phyloP scores from a whole-genome alignment of 768 basidiomycete species.

The Termitomyces sp. region DNA sequence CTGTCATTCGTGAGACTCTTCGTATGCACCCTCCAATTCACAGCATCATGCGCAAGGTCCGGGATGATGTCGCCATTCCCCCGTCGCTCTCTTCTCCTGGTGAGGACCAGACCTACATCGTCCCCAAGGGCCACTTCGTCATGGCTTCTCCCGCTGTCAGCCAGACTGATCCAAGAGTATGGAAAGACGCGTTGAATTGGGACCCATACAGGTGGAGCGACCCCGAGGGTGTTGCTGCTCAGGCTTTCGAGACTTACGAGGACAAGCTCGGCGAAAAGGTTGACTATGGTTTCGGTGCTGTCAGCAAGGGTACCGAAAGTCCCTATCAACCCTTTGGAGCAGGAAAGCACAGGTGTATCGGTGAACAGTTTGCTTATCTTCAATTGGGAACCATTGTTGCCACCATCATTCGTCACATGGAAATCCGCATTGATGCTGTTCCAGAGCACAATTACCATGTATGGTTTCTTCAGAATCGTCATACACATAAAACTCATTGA shows the following conservation, averaged over 20 bases:
- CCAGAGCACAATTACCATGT: constrained; percentile 91
- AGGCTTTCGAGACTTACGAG: constrained; percentile 71
- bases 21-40: constrained; percentile 95
- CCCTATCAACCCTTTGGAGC: constrained; percentile 98
- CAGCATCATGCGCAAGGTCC: constrained; percentile 91
- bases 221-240: constrained; percentile 74
- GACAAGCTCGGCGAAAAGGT: constrained; percentile 84
- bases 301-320: constrained; percentile 94
- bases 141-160: constrained; percentile 86
- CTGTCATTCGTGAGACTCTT: constrained; percentile 90
- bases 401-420: constrained; percentile 73
- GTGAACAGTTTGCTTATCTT: constrained; percentile 93
- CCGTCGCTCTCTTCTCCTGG: constrained; percentile 75
- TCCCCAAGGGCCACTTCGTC: constrained; percentile 88
- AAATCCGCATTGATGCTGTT: constrained; percentile 69
- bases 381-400: constrained; percentile 85
- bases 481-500: neutral
- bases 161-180: constrained; percentile 82
- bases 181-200: constrained; percentile 73
- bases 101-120: constrained; percentile 71
- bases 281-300: constrained; percentile 94
- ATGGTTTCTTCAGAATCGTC: constrained; percentile 28
- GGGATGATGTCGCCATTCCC: constrained; percentile 82
- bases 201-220: constrained; percentile 86
- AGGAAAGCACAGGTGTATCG: constrained; percentile 92